Percentiles rank a stretch among this genome's conserved stretches.
Conservation (phyloP, 2,329 filamentous ascomycete species). For the Trichoderma hamatum region DNA sequence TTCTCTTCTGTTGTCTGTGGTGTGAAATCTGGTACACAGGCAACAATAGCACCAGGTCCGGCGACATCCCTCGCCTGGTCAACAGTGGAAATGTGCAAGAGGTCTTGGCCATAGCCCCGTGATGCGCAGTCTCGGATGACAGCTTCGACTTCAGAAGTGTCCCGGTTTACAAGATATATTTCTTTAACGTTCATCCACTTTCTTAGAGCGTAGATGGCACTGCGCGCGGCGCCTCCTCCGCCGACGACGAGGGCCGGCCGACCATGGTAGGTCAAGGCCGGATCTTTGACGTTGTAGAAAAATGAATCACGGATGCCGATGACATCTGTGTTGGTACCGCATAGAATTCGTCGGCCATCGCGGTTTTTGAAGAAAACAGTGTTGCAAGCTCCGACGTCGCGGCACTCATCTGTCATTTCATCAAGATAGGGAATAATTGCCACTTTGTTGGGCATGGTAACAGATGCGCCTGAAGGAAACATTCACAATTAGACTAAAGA, state of each 20-base stretch:
- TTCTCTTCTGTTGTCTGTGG: conserved; percentile 13
- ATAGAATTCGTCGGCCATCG: conserved; percentile 5
- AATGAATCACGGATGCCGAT: conserved; percentile 21
- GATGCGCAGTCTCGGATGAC: conserved; percentile 15
- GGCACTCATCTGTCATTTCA: conserved; percentile 22
- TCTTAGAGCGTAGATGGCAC: conserved; percentile 19
- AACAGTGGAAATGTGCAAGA: conserved; percentile 6
- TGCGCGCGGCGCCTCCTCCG: conserved; percentile 19
- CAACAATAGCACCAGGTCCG: conserved; percentile 13
- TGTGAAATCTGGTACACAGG: conserved; percentile 13
- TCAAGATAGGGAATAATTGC: conserved; percentile 19
- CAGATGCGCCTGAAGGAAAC: conserved; percentile 4
- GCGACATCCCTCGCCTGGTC: conserved; percentile 1
- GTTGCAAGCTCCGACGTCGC: conserved; percentile 23
- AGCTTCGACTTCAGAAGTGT: conserved; percentile 12
- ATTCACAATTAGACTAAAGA: not conserved
- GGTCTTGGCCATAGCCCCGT: conserved; percentile 11
- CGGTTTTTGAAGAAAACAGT: conserved; percentile 17
- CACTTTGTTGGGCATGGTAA: conserved; percentile 23
- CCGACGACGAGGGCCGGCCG: conserved; percentile 19
- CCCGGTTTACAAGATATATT: conserved; percentile 19
- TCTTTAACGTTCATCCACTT: conserved; percentile 23
- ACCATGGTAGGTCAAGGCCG: conserved; percentile 1
- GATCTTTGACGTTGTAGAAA: conserved; percentile 18
- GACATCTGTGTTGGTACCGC: conserved; percentile 22